phyloP scores from a whole-genome alignment of 805 yeast species.

The Starmerella gropengiesseri region DNA sequence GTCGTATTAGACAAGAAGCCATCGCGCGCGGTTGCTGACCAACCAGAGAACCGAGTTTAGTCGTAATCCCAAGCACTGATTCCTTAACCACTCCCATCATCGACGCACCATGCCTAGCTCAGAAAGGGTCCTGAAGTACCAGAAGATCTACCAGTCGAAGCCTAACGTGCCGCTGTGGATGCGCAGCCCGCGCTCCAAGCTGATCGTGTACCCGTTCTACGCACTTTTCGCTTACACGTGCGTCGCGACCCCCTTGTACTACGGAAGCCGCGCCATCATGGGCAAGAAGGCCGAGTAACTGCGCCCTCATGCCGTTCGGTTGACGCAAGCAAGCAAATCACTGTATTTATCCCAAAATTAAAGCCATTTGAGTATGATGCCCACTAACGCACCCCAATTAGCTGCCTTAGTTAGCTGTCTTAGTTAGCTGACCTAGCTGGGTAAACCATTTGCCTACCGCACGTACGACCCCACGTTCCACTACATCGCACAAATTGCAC shows the following conservation, averaged over 20 bases:
- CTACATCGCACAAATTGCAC: too few relatives aligned
- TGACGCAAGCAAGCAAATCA: not conserved
- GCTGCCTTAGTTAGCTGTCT: too few relatives aligned
- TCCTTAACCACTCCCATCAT: not conserved
- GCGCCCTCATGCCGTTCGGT: not conserved
- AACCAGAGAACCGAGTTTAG: conserved; percentile 9
- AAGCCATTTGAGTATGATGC: not conserved
- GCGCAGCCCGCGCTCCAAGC: conserved; percentile 56
- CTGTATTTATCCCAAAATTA: conserved; percentile 1
- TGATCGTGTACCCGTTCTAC: conserved; percentile 66
- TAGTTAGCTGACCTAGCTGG: too few relatives aligned
- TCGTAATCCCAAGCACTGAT: not conserved
- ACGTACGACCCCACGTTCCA: too few relatives aligned
- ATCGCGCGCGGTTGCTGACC: conserved; percentile 9
- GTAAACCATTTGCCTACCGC: too few relatives aligned
- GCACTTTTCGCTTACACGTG: conserved; percentile 56
- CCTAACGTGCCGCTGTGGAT: conserved; percentile 31
- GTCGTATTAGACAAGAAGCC: not conserved
- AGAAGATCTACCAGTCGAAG: conserved; percentile 31
- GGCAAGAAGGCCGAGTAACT: conserved; percentile 44
- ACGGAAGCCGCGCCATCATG: conserved; percentile 57
- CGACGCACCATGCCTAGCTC: conserved; percentile 15
- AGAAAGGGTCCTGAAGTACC: conserved; percentile 27
- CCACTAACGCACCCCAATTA: not conserved
- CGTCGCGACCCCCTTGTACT: conserved; percentile 54